These are phyloP conservation scores for Starmera amethionina DNA, from an alignment of 805 yeast species.

Conservation along the genomic window DNA sequence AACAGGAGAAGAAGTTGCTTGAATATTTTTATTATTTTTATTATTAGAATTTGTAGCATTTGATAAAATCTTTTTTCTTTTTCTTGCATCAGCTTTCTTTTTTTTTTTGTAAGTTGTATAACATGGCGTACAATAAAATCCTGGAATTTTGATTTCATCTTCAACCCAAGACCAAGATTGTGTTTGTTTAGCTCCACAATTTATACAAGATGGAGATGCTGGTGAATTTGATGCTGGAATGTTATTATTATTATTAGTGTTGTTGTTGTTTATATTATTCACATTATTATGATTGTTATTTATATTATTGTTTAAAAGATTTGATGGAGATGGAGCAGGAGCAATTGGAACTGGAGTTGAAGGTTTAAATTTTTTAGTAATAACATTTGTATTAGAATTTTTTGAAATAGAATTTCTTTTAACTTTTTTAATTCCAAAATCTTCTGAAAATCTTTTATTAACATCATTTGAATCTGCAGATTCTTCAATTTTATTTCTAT, in stretches of 20 bases:
- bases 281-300: background rate
- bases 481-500: conserved; percentile 10
- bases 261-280: background rate
- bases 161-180: conserved; percentile 20
- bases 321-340: background rate
- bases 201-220: conserved; percentile 9
- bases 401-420: background rate
- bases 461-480: conserved; percentile 4
- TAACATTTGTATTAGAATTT: background rate
- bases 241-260: conserved; percentile 1
- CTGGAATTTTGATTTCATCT: conserved; percentile 13
- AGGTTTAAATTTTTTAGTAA: background rate
- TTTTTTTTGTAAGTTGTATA: conserved; percentile 7
- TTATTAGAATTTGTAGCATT: too few species aligned
- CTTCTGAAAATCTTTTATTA: conserved; percentile 18
- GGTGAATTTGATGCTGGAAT: background rate
- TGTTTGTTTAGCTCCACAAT: conserved; percentile 16
- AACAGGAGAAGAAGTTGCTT: background rate
- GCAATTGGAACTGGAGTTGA: background rate
- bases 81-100: conserved; percentile 11
- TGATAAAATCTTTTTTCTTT: conserved; percentile 1
- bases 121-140: conserved; percentile 17
- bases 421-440: conserved; percentile 10
- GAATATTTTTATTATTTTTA: too few species aligned
- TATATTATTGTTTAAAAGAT: background rate